A percentile compares a stretch with the other conserved stretches of the same genome.
phyloP scores from a whole-genome alignment of 2,329 filamentous ascomycete genomes.

The Beauveria brongniartii region DNA sequence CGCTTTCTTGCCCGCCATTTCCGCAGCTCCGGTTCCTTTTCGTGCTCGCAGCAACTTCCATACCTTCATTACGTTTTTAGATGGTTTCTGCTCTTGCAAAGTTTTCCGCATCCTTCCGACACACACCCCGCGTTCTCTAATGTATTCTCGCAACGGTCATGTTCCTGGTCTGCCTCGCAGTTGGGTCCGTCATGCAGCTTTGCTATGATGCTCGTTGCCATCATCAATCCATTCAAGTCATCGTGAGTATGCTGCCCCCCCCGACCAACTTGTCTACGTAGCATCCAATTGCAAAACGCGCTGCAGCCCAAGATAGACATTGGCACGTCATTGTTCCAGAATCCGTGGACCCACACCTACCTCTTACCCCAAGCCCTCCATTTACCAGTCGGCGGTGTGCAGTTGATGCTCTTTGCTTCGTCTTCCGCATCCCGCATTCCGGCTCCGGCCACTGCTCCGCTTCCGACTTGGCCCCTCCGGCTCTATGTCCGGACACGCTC shows the following conservation, averaged over 20 bases:
- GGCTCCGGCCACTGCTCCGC: slow-evolving; percentile 6
- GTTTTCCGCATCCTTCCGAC: not conserved
- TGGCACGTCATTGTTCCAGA: not conserved
- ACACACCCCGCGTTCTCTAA: not conserved
- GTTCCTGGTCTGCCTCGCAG: not conserved
- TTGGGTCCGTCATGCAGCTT: not conserved
- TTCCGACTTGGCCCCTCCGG: slow-evolving; percentile 3
- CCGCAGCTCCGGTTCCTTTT: slow-evolving; percentile 1
- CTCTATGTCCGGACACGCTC: not conserved
- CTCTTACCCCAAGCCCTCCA: too few relatives aligned
- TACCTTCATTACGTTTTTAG: slow-evolving; percentile 1
- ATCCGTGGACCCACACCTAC: not conserved
- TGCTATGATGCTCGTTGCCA: not conserved
- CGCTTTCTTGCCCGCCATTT: not conserved
- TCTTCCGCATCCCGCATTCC: not conserved
- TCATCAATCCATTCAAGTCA: slow-evolving; percentile 7
- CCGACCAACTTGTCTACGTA: not conserved
- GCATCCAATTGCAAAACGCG: not conserved
- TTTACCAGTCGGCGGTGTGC: too few relatives aligned
- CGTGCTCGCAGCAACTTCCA: not conserved
- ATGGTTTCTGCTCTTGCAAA: not conserved
- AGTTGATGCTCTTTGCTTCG: not conserved
- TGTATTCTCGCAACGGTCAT: not conserved
- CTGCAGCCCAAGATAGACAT: not conserved
- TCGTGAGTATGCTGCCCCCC: not conserved